Evolutionary conservation across 2,329 filamentous ascomycete species (phyloP).

Genomic region (Juglanconis juglandina): DNA sequence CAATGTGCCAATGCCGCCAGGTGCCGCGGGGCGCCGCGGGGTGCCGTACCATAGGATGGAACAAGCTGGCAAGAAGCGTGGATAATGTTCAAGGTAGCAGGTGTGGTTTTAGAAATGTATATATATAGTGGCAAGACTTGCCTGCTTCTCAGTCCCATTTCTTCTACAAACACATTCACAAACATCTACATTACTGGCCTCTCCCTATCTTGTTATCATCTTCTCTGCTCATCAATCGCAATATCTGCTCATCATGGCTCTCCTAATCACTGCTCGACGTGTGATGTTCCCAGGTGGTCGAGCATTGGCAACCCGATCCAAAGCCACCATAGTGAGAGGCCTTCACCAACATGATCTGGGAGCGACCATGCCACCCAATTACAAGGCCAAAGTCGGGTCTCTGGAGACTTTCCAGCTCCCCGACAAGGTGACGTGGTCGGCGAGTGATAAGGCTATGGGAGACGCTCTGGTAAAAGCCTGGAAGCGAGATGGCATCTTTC

Average conservation of each 20-base stretch:
- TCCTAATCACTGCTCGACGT: neutral
- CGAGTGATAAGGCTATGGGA: constrained; percentile 34
- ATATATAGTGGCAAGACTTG: too few species aligned
- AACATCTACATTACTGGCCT: too few species aligned
- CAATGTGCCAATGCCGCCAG: too few species aligned
- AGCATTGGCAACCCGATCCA: neutral
- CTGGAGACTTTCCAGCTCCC: constrained; percentile 43
- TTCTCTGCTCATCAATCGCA: too few species aligned
- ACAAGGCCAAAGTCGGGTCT: constrained; percentile 26
- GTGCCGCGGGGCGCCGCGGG: too few species aligned
- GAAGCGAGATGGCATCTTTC: constrained; percentile 44
- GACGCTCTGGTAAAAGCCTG: constrained; percentile 39
- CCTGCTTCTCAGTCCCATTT: too few species aligned
- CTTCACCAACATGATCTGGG: neutral
- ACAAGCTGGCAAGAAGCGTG: too few species aligned
- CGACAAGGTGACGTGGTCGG: constrained; percentile 30
- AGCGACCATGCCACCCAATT: constrained; percentile 27
- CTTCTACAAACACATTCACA: too few species aligned
- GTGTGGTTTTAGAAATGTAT: too few species aligned
- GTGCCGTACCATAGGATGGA: too few species aligned
- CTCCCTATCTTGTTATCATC: too few species aligned
- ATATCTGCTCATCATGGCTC: constrained; percentile 2
- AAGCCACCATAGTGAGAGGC: neutral
- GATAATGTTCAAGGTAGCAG: too few species aligned
- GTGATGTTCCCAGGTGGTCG: neutral